Conservation (phyloP, 2,329 filamentous ascomycete species). For the Aspergillus novofumigatus region DNA sequence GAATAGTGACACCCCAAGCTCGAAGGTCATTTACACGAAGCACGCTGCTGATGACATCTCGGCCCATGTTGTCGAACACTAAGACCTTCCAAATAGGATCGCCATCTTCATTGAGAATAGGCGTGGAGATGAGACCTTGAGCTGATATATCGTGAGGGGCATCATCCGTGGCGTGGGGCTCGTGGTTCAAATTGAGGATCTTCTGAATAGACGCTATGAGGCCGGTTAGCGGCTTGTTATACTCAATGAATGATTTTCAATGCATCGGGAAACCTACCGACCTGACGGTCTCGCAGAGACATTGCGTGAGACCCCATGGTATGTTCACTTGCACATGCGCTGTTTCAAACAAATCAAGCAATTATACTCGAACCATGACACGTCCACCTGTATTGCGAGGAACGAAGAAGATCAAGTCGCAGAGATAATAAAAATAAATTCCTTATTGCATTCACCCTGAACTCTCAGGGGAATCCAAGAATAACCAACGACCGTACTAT, state of each 20-base stretch:
- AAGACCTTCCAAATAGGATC: slow-evolving; percentile 97
- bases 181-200: slow-evolving; percentile 90
- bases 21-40: slow-evolving; percentile 89
- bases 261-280: slow-evolving; percentile 50
- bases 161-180: slow-evolving; percentile 50
- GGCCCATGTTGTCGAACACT: slow-evolving; percentile 86
- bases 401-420: background rate
- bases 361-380: slow-evolving; percentile 19
- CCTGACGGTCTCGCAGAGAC: slow-evolving; percentile 67
- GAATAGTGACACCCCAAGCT: slow-evolving; percentile 92
- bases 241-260: background rate
- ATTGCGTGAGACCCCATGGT: slow-evolving; percentile 54
- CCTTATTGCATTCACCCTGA: background rate
- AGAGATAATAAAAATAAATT: background rate
- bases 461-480: background rate
- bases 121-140: slow-evolving; percentile 65
- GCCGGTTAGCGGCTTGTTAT: slow-evolving; percentile 5
- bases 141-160: slow-evolving; percentile 59
- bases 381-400: background rate
- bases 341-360: slow-evolving; percentile 13
- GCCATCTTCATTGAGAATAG: slow-evolving; percentile 78
- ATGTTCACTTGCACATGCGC: slow-evolving; percentile 14
- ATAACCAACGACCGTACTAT: background rate
- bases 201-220: slow-evolving; percentile 82
- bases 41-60: slow-evolving; percentile 96